These are phyloP conservation scores for Tylopilus orsonianus DNA, from an alignment of 1,284 basidiomycete genomes.

Conservation along the genomic window DNA sequence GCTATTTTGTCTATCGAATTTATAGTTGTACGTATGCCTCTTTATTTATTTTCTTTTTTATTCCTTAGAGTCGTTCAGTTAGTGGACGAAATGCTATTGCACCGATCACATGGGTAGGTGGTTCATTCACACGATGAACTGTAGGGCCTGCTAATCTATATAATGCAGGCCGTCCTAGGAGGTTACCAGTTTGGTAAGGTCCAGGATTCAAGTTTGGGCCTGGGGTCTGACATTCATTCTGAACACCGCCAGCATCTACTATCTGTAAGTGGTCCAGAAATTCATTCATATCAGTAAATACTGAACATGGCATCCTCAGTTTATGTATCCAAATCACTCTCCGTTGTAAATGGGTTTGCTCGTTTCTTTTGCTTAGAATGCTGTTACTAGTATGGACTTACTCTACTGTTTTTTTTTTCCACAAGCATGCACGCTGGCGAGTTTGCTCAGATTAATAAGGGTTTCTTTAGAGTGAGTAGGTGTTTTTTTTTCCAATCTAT, in stretches of 20 bases:
- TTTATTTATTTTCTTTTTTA: not conserved
- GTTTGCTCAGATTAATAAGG: not conserved
- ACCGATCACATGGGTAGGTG: not conserved
- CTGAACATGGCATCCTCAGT: not conserved
- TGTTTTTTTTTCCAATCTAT: not conserved
- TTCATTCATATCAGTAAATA: accelerated
- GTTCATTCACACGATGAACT: not conserved
- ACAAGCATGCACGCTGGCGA: too few species aligned
- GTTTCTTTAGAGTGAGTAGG: not conserved
- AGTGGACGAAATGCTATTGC: not conserved
- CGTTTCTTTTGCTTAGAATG: not conserved
- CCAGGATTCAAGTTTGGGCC: too few species aligned
- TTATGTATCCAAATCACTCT: not conserved
- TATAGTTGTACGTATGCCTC: conserved; percentile 8
- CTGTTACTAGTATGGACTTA: too few species aligned
- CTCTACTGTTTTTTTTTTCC: not conserved
- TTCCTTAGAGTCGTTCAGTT: not conserved
- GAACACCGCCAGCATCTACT: conserved; percentile 2
- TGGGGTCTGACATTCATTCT: not conserved
- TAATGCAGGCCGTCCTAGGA: not conserved
- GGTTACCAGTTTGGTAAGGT: conserved; percentile 7
- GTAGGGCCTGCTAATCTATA: not conserved
- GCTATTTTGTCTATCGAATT: conserved; percentile 21
- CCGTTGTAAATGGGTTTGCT: not conserved
- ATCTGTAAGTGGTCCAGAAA: conserved; percentile 1